phyloP scores from a whole-genome alignment of 1,139 yeast genomes.

The Scheffersomyces parashehatae region DNA sequence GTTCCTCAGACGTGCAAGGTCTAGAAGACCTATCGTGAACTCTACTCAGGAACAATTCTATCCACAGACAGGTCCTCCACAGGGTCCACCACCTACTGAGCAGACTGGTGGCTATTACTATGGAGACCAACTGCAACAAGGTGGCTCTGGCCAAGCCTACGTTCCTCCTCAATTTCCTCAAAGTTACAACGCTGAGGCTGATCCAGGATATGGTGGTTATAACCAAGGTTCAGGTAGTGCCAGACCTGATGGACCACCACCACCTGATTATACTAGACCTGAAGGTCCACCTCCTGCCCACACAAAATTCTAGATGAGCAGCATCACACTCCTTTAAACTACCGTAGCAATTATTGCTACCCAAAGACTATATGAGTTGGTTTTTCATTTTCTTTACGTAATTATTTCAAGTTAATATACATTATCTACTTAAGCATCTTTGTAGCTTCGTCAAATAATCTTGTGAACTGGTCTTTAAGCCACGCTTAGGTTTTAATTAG shows the following conservation, averaged over 20 bases:
- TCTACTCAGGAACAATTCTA: slow-evolving; percentile 12
- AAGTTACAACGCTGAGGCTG: background rate
- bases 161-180: slow-evolving; percentile 2
- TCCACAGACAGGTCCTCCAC: slow-evolving; percentile 16
- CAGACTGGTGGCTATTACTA: slow-evolving; percentile 1
- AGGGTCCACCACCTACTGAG: slow-evolving; percentile 4
- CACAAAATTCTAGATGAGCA: slow-evolving; percentile 3
- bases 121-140: slow-evolving; percentile 3
- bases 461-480: too few species aligned
- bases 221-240: slow-evolving; percentile 4
- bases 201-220: slow-evolving; percentile 6
- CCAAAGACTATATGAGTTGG: too few species aligned
- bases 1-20: slow-evolving; percentile 7
- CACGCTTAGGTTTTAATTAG: too few species aligned
- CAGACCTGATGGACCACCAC: slow-evolving; percentile 4
- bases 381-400: too few species aligned
- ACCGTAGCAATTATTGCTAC: too few species aligned
- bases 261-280: slow-evolving; percentile 18
- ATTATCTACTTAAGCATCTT: too few species aligned
- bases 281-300: slow-evolving; percentile 25
- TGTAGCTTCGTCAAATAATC: too few species aligned
- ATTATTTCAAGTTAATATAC: too few species aligned
- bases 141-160: background rate
- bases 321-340: slow-evolving; percentile 1
- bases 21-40: slow-evolving; percentile 8